A percentile compares a stretch with the other conserved stretches of the same genome.
Evolutionary conservation across 352 stramenopile genomes (phyloP).

Genomic region (Pythium guiyangense): DNA sequence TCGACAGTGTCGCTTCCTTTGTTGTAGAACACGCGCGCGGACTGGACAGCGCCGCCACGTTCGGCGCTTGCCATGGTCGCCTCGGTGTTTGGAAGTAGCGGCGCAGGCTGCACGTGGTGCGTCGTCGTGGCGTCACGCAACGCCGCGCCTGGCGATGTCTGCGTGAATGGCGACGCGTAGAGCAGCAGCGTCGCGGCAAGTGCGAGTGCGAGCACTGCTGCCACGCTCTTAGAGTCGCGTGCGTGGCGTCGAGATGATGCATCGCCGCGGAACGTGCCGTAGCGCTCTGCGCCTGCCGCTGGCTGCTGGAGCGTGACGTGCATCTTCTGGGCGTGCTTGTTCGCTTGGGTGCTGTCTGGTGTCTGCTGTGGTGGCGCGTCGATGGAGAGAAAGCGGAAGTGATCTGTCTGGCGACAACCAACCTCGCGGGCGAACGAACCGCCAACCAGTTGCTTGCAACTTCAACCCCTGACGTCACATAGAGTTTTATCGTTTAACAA

Average conservation of each 20-base stretch:
- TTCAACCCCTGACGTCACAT: no score
- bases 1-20: background rate
- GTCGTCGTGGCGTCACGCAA: background rate
- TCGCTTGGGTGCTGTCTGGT: no score
- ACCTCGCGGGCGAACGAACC: no score
- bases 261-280: constrained; percentile 3
- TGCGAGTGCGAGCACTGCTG: constrained; percentile 5
- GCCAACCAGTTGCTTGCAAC: no score
- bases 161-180: background rate
- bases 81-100: background rate
- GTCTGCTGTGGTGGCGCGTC: no score
- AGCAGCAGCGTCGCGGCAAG: constrained; percentile 7
- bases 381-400: no score
- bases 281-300: background rate
- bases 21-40: constrained; percentile 9
- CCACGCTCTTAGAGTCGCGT: background rate
- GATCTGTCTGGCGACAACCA: no score
- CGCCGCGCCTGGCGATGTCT: background rate
- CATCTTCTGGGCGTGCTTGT: background rate
- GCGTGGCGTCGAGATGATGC: background rate
- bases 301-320: background rate
- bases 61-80: no score
- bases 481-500: no score
- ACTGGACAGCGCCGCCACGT: background rate
- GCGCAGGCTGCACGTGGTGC: background rate